Percentiles rank a stretch among this genome's conserved stretches.
Conservation (phyloP, 495 filamentous ascomycete genomes). For the Penicillium pancosmium region DNA sequence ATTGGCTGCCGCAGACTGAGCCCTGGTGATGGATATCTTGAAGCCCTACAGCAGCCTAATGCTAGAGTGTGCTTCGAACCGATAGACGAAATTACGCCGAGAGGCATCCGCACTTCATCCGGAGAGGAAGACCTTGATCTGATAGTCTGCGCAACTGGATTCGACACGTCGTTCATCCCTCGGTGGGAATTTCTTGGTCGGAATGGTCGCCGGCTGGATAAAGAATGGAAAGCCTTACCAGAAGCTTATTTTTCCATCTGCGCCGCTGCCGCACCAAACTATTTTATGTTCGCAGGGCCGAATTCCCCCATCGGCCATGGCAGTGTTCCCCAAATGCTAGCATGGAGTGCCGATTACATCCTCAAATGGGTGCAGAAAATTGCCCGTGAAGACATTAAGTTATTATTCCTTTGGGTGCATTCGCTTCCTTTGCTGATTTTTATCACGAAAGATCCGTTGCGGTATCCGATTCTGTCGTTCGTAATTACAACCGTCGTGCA, state of each 20-base stretch:
- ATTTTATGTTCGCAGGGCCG: conserved; percentile 39
- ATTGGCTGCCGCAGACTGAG: conserved; percentile 47
- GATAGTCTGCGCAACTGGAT: conserved; percentile 51
- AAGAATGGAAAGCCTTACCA: conserved; percentile 33
- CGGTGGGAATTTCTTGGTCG: conserved; percentile 40
- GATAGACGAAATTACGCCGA: conserved; percentile 35
- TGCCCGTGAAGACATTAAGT: conserved; percentile 39
- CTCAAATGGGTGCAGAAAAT: conserved; percentile 52
- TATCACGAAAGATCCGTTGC: conserved; percentile 26
- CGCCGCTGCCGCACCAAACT: conserved; percentile 34
- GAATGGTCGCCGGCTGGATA: conserved; percentile 33
- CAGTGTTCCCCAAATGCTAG: not conserved
- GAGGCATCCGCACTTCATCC: conserved; percentile 43
- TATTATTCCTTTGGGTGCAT: too few relatives aligned
- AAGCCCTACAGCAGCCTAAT: conserved; percentile 39
- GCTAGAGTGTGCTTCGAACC: conserved; percentile 22
- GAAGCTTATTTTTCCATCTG: conserved; percentile 29
- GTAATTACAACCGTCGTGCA: conserved; percentile 3
- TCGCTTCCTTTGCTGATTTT: conserved; percentile 32
- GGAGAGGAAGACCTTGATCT: conserved; percentile 51
- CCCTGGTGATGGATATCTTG: conserved; percentile 41
- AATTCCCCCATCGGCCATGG: conserved; percentile 40
- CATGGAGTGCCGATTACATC: conserved; percentile 38
- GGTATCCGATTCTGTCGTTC: not conserved
- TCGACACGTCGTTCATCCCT: conserved; percentile 46